phyloP scores from a whole-genome alignment of 306 rosid species.

The Carpinus fangiana region DNA sequence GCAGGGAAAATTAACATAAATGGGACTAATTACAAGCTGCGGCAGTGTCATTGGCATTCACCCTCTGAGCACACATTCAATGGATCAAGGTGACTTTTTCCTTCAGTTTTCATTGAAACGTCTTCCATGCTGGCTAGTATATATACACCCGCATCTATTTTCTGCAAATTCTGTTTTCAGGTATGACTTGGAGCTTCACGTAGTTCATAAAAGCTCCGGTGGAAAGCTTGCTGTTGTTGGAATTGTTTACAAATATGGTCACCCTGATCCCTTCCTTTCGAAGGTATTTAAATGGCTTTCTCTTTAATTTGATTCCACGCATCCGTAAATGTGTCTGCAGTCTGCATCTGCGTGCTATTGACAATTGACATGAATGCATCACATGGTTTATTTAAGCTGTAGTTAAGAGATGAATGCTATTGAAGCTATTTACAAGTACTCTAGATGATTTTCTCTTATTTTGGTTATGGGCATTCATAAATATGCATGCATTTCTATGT shows the following conservation, averaged over 20 bases:
- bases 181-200: conserved; percentile 63
- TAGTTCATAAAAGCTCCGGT: conserved; percentile 45
- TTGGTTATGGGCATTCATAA: not conserved
- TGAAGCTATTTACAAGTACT: not conserved
- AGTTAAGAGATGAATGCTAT: not conserved
- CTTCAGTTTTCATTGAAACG: not conserved
- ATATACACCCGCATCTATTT: not conserved
- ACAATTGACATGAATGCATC: not conserved
- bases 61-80: conserved; percentile 80
- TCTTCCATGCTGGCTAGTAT: not conserved
- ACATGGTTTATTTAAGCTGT: not conserved
- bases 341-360: not conserved
- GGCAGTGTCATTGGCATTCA: conserved; percentile 81
- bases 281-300: conserved; percentile 41
- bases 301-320: not conserved
- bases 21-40: conserved; percentile 51
- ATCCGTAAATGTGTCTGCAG: not conserved
- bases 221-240: conserved; percentile 59
- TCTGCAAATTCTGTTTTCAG: conserved; percentile 31
- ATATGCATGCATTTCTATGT: not conserved
- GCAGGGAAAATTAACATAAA: conserved; percentile 61
- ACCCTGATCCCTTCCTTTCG: conserved; percentile 59
- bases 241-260: conserved; percentile 57
- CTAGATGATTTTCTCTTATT: not conserved
- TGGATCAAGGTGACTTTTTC: conserved; percentile 51